Conservation (phyloP, 306 rosid genomes). For the Betula pendula region DNA sequence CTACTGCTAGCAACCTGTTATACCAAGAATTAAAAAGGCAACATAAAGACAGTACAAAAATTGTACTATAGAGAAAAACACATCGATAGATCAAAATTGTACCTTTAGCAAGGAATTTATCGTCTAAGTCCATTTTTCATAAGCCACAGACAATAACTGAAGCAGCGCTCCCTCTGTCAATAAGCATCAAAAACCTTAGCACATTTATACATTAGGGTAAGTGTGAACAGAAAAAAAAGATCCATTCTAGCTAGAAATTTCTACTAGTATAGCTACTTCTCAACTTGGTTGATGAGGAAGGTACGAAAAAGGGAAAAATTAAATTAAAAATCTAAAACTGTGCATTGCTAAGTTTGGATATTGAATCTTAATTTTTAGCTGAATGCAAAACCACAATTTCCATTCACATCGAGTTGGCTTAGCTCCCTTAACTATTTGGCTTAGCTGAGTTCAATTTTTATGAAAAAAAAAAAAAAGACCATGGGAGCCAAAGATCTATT, state of each 20-base stretch:
- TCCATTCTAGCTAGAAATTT: background rate
- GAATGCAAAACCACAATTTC: background rate
- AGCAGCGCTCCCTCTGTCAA: constrained; percentile 42
- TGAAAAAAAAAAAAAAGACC: background rate
- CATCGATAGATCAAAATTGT: constrained; percentile 25
- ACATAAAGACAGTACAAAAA: background rate
- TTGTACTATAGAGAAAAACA: constrained; percentile 6
- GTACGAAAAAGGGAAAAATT: background rate
- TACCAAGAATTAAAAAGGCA: constrained; percentile 18
- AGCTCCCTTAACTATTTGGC: background rate
- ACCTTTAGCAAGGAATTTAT: constrained; percentile 67
- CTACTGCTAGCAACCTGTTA: background rate
- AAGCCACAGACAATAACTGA: constrained; percentile 18
- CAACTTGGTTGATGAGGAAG: background rate
- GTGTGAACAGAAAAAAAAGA: background rate
- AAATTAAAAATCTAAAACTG: background rate
- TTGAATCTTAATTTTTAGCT: background rate
- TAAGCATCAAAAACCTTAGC: constrained; percentile 7
- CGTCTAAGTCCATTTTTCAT: constrained; percentile 64
- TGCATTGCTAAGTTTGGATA: background rate
- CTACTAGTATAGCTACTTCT: background rate
- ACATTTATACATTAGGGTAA: background rate
- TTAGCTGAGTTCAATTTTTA: background rate
- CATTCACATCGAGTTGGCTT: background rate
- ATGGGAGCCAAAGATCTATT: background rate